Percentiles rank a stretch among this genome's conserved stretches.
Evolutionary conservation across 140 eudicot species (phyloP).

Genomic region (Anethum foeniculum): DNA sequence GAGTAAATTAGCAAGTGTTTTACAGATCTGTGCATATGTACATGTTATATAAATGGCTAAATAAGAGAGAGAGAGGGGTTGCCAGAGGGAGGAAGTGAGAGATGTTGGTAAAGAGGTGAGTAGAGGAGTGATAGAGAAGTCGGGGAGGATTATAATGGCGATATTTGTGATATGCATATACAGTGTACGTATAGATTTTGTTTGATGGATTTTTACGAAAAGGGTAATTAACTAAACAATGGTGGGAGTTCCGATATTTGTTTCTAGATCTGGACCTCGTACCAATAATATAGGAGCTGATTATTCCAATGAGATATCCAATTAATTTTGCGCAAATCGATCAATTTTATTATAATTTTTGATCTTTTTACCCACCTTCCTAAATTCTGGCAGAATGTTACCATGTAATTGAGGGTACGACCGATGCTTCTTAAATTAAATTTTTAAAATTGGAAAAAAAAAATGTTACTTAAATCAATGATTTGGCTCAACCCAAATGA

Average conservation of each 20-base stretch:
- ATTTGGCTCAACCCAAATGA: constrained; percentile 13
- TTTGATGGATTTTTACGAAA: neutral
- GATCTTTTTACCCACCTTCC: too few relatives aligned
- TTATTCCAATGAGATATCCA: too few relatives aligned
- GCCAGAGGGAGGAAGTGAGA: neutral
- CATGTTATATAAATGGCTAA: neutral
- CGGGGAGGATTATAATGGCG: neutral
- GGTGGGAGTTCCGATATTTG: too few relatives aligned
- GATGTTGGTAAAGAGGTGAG: neutral
- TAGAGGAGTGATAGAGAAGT: neutral
- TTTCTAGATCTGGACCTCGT: too few relatives aligned
- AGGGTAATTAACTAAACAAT: neutral
- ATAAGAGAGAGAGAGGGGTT: neutral
- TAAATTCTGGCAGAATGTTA: neutral
- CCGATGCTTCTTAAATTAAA: too few relatives aligned
- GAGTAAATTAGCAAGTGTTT: neutral
- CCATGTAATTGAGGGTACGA: neutral
- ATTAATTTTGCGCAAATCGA: too few relatives aligned
- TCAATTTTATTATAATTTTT: too few relatives aligned
- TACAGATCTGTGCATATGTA: neutral
- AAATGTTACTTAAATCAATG: constrained; percentile 1
- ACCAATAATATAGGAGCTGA: too few relatives aligned
- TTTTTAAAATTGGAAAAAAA: neutral
- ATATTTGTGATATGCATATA: too few relatives aligned
- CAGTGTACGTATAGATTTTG: too few relatives aligned